Evolutionary conservation across 129 eudicot species (phyloP).

Genomic region (Solidago caesia): DNA sequence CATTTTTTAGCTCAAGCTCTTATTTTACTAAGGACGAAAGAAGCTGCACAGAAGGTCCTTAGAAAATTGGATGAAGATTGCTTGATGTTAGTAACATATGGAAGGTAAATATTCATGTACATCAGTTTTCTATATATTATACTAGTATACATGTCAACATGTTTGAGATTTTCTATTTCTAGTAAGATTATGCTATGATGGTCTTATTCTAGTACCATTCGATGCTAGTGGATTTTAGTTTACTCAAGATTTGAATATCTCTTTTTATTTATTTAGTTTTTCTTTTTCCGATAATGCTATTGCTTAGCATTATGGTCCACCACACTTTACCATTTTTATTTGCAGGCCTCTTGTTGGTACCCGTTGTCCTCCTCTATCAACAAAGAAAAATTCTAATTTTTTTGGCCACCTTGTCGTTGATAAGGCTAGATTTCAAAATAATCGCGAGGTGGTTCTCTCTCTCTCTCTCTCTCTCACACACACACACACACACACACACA

Average conservation of each 20-base stretch:
- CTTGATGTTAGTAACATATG: constrained; percentile 61
- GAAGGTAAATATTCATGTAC: constrained; percentile 40
- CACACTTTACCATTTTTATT: background rate
- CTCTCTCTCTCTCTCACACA: constrained; percentile 15
- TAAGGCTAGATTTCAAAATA: constrained; percentile 43
- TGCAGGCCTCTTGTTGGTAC: constrained; percentile 72
- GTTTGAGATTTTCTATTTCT: background rate
- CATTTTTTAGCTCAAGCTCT: constrained; percentile 73
- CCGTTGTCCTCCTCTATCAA: constrained; percentile 32
- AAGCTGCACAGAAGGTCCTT: constrained; percentile 48
- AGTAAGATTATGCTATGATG: background rate
- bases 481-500: background rate
- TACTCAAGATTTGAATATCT: constrained; percentile 9
- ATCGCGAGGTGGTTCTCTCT: constrained; percentile 42
- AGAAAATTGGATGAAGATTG: constrained; percentile 52
- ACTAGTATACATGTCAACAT: background rate
- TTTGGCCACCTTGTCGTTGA: constrained; percentile 68
- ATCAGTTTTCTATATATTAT: constrained; percentile 2
- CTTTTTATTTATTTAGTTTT: background rate
- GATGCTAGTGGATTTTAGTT: background rate
- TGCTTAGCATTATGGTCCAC: background rate
- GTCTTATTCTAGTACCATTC: background rate
- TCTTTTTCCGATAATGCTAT: background rate
- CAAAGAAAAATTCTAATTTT: constrained; percentile 42
- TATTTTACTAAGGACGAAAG: constrained; percentile 50